Conservation (phyloP, 2,329 filamentous ascomycete genomes). For the Aspergillus sp. region DNA sequence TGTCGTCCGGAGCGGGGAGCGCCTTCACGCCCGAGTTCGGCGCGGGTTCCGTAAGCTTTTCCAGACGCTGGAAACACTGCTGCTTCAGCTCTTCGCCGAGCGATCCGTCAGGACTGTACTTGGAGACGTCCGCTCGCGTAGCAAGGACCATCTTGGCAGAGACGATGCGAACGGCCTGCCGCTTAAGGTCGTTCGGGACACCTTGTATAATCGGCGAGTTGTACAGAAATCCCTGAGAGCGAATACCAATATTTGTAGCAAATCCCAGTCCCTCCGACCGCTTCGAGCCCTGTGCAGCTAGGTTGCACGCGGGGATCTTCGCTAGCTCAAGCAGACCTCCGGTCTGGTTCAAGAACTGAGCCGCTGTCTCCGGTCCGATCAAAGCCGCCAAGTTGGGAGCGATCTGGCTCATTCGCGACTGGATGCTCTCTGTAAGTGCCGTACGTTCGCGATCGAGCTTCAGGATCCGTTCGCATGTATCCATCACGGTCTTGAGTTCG, state of each 20-base stretch:
- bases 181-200: constrained; percentile 83
- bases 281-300: constrained; percentile 87
- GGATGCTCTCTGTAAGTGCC: constrained; percentile 87
- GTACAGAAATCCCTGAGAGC: constrained; percentile 91
- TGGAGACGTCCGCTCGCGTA: constrained; percentile 83
- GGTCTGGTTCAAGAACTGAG: constrained; percentile 92
- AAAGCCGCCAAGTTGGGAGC: constrained; percentile 90
- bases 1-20: constrained; percentile 90
- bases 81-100: constrained; percentile 80
- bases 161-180: constrained; percentile 92
- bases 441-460: constrained; percentile 83
- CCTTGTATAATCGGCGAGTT: constrained; percentile 85
- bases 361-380: constrained; percentile 88
- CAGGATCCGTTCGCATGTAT: constrained; percentile 86
- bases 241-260: constrained; percentile 86
- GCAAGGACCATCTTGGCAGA: constrained; percentile 93
- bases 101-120: constrained; percentile 77
- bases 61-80: constrained; percentile 79
- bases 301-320: constrained; percentile 90
- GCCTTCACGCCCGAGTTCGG: constrained; percentile 86
- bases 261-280: constrained; percentile 79
- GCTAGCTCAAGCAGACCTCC: constrained; percentile 86
- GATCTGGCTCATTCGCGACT: constrained; percentile 95
- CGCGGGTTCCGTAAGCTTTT: constrained; percentile 89
- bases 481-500: constrained; percentile 72